Evolutionary conservation across 345 rosid species (phyloP), one percentile per base, ranked within the genome.

Genomic region (Eucalyptus albens): DNA sequence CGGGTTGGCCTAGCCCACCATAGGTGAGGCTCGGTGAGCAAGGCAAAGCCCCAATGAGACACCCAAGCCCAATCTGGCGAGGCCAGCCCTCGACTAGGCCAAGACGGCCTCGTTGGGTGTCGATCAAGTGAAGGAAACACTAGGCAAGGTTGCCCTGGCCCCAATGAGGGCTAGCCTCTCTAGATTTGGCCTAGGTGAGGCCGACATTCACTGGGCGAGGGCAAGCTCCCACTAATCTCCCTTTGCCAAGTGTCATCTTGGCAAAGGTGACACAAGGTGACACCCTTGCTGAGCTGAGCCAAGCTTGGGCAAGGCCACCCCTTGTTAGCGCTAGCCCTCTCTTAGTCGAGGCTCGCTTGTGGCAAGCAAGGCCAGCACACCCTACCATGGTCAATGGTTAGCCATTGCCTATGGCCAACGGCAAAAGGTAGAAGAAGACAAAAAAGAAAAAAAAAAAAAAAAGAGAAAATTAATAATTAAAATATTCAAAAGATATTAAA

Each of bases 261-360:
- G 9, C 9, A 2, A 44, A 44, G 45, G 45, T 44, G 44, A 42
- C 44, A 42, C 44, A 42, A 42, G 44, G 44, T 42, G 45, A 44
- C 45, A 44, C 45, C 45, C 9, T 44, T 1, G 45, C 45, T 1
- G 9, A 44, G 45, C 45, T 44, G 37, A 33, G 37, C 37, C 37
- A 33, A 33, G 37, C 37, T 33, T 33, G 7, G 45, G 45, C 10
- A 53, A 53, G 59, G 59, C 59, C 56, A 53, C 59, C 24, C 56
- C 1, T 53, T 53, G 59, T 1, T 0, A 0, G 5, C 0, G 0
- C 4, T 53, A 4, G 59, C 59, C 10, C 59, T 53, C 2, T 0
- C 59, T 53, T 0, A 0, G 0, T 53, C 0, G 5, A 19, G 56
- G 56, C 24, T 53, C 0, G 1, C 24, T 53, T 53, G 5, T 53